Percentiles rank a stretch among this genome's conserved stretches.
phyloP scores from a whole-genome alignment of 495 filamentous ascomycete species.

The Immersiella caudata region DNA sequence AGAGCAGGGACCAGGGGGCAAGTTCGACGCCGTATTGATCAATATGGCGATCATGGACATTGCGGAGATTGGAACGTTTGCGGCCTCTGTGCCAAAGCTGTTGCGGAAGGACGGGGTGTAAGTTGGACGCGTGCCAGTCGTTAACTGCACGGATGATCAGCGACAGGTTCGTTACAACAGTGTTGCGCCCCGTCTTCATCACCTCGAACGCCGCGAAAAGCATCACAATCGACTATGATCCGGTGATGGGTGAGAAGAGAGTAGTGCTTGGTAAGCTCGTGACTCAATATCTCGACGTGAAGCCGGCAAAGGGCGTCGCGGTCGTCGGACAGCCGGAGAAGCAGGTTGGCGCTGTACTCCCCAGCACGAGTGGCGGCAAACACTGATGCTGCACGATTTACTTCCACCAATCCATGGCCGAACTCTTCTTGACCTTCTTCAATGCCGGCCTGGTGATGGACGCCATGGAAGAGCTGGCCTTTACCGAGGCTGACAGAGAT shows the following conservation, averaged over 20 bases:
- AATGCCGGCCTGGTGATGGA: constrained; percentile 44
- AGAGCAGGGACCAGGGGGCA: too few species aligned
- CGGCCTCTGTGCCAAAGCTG: constrained; percentile 36
- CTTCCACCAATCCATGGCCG: constrained; percentile 48
- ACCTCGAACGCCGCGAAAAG: constrained; percentile 38
- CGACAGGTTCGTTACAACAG: constrained; percentile 47
- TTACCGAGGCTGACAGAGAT: constrained; percentile 30
- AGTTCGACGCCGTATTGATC: constrained; percentile 42
- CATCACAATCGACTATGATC: constrained; percentile 31
- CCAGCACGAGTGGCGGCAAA: too few species aligned
- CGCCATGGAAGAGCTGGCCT: constrained; percentile 47
- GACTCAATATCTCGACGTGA: constrained; percentile 40
- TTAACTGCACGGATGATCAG: too few species aligned
- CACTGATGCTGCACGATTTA: constrained; percentile 29
- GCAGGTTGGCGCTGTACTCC: constrained; percentile 34
- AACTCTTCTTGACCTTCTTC: constrained; percentile 44
- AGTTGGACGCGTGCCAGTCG: too few species aligned
- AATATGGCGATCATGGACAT: constrained; percentile 56
- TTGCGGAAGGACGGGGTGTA: constrained; percentile 43
- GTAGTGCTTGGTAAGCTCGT: constrained; percentile 34
- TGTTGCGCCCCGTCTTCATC: constrained; percentile 51
- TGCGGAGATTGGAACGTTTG: constrained; percentile 38
- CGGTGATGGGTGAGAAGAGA: constrained; percentile 29
- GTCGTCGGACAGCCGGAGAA: constrained; percentile 33
- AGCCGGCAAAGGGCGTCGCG: constrained; percentile 40